Conservation (phyloP, 2,329 filamentous ascomycete genomes). For the Apiospora rasikravindrae region DNA sequence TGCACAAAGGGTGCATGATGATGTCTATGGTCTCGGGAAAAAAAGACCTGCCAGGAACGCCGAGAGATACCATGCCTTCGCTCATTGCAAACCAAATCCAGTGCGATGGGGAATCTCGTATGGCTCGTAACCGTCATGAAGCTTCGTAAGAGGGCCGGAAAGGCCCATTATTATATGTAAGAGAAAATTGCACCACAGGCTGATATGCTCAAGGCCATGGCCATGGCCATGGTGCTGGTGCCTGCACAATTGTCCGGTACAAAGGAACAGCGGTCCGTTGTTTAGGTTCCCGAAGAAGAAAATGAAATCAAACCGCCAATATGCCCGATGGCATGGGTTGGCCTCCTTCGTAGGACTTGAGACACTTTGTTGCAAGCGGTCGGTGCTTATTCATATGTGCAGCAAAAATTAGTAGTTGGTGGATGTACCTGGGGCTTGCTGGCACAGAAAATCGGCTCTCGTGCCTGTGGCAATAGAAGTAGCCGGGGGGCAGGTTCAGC, state of each 20-base stretch:
- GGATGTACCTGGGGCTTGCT: background rate
- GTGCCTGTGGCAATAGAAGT: background rate
- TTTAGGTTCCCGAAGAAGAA: background rate
- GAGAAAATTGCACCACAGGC: background rate
- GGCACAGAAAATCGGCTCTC: background rate
- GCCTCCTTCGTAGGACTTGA: background rate
- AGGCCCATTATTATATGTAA: slow-evolving; percentile 27
- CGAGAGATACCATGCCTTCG: slow-evolving; percentile 15
- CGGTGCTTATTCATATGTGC: slow-evolving; percentile 15
- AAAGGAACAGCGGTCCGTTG: background rate
- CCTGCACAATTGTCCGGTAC: background rate
- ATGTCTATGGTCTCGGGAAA: slow-evolving; percentile 17
- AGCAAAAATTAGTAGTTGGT: slow-evolving; percentile 7
- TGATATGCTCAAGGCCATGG: background rate
- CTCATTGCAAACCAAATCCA: slow-evolving; percentile 20
- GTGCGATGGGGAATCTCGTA: slow-evolving; percentile 13
- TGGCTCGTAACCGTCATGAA: slow-evolving; percentile 36
- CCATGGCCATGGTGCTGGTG: background rate
- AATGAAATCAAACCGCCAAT: background rate
- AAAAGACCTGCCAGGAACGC: slow-evolving; percentile 19
- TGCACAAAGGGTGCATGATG: slow-evolving; percentile 3
- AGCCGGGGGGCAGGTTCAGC: slow-evolving; percentile 22
- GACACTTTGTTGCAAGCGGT: slow-evolving; percentile 1
- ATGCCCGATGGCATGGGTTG: background rate
- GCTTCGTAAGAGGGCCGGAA: slow-evolving; percentile 31